Evolutionary conservation across 225 moss, liverwort and hornwort species (phyloP), one percentile per base, ranked within the genome.

Genomic region (Marchantia paleacea): DNA sequence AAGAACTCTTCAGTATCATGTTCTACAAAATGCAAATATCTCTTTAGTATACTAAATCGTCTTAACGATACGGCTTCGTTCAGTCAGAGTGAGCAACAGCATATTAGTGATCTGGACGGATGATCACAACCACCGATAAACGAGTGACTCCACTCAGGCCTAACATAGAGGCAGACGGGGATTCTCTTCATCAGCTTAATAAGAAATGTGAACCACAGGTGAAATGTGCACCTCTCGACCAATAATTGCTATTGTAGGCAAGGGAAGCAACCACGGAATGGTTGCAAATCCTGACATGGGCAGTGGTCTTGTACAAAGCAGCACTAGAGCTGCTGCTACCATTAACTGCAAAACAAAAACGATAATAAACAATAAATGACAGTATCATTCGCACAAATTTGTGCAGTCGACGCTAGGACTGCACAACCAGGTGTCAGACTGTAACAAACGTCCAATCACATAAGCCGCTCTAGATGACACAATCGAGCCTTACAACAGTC

Each of bases 241-340:
- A 77, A 97, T 94, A 69, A 97, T 97, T 78, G 91, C 94, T 81
- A 92, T 89, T 15, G 96, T 92, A 68, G 96, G 96, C 73, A 97
- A 39, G 7, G 96, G 93, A 62, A 97, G 93, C 81, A 97, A 87
- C 96, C 96, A 97, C 12, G 96, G 91, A 63, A 88, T 87, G 75
- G 89, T 85, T 67, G 85, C 89, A 8, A 94, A 87, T 58, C 92
- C 85, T 53, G 81, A 84, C 55, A 90, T 82, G 68, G 90, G 82
- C 50, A 90, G 86, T 29, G 96, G 92, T 79, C 90, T 91, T 53
- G 96, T 94, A 86, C 96, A 97, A 82, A 97, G 85, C 53, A 97
- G 86, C 63, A 97, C 90, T 80, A 97, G 86, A 12, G 91, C 90
- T 72, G 96, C 89, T 26, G 93, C 94, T 11, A 97, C 96, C 94